Percentiles rank a stretch among this genome's conserved stretches.
Evolutionary conservation across 352 stramenopile species (phyloP).

Genomic region (Phytophthora ohioensis): DNA sequence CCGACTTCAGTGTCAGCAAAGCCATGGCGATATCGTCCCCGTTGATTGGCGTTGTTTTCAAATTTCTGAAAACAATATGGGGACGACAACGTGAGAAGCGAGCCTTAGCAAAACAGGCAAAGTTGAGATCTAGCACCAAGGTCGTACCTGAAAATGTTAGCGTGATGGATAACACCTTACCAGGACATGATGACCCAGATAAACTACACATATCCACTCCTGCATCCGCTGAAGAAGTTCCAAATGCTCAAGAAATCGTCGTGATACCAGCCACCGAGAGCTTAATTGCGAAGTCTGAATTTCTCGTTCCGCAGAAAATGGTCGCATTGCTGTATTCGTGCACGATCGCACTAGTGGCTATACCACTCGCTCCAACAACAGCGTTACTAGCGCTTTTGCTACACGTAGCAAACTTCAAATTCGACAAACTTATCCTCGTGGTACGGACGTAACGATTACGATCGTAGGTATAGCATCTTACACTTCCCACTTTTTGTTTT

Average conservation of each 20-base stretch:
- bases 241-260: constrained; percentile 1
- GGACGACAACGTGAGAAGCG: constrained; percentile 22
- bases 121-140: constrained; percentile 10
- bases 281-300: constrained; percentile 60
- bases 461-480: neutral
- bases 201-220: neutral
- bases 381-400: constrained; percentile 63
- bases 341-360: constrained; percentile 75
- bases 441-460: constrained; percentile 25
- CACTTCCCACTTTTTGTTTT: neutral
- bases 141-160: constrained; percentile 33
- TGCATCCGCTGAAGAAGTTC: neutral
- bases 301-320: constrained; percentile 86
- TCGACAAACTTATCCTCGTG: constrained; percentile 81
- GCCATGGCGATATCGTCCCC: constrained; percentile 47
- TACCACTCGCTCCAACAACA: constrained; percentile 69
- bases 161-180: neutral
- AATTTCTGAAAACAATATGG: constrained; percentile 26
- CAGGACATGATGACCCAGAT: neutral
- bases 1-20: constrained; percentile 82
- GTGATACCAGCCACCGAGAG: neutral
- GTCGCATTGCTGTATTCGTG: constrained; percentile 83
- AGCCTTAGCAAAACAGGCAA: constrained; percentile 16
- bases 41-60: constrained; percentile 33
- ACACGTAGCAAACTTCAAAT: constrained; percentile 83